Conservation (phyloP, 2,329 filamentous ascomycete species). For the Cladosporium sp. region DNA sequence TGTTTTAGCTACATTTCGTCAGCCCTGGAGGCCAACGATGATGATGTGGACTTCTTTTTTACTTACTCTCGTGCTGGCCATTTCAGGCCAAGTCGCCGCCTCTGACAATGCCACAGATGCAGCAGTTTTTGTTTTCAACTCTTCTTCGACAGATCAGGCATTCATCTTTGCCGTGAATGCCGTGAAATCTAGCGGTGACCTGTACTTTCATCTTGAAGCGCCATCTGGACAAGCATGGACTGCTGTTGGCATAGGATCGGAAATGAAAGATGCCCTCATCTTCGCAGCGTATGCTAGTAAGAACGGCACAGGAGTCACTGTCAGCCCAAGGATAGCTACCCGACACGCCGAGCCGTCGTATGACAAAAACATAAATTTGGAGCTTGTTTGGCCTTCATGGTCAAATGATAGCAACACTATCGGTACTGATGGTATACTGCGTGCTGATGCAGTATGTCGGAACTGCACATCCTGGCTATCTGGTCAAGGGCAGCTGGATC, state of each 20-base stretch:
- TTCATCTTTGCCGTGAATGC: constrained; percentile 23
- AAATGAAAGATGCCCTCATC: constrained; percentile 41
- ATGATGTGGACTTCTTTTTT: neutral
- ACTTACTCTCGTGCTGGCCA: neutral
- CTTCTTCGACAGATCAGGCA: neutral
- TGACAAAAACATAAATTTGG: constrained; percentile 24
- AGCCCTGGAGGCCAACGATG: neutral
- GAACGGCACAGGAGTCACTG: constrained; percentile 31
- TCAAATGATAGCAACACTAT: constrained; percentile 19
- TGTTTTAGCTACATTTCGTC: neutral
- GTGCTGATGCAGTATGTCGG: constrained; percentile 30
- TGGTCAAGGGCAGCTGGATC: constrained; percentile 21
- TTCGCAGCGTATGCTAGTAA: constrained; percentile 40
- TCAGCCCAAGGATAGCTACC: constrained; percentile 34
- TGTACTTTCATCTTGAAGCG: constrained; percentile 24
- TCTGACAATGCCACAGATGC: neutral
- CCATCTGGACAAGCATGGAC: constrained; percentile 39
- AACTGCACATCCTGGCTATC: constrained; percentile 32
- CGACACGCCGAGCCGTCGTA: constrained; percentile 34
- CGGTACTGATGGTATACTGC: constrained; percentile 21
- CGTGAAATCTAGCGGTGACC: constrained; percentile 14
- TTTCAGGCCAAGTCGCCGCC: neutral
- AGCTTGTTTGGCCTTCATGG: constrained; percentile 14
- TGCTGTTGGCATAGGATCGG: constrained; percentile 38
- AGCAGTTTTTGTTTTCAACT: constrained; percentile 16